Conservation (phyloP, 1,284 basidiomycete genomes). For the Papiliotrema terrestris region DNA sequence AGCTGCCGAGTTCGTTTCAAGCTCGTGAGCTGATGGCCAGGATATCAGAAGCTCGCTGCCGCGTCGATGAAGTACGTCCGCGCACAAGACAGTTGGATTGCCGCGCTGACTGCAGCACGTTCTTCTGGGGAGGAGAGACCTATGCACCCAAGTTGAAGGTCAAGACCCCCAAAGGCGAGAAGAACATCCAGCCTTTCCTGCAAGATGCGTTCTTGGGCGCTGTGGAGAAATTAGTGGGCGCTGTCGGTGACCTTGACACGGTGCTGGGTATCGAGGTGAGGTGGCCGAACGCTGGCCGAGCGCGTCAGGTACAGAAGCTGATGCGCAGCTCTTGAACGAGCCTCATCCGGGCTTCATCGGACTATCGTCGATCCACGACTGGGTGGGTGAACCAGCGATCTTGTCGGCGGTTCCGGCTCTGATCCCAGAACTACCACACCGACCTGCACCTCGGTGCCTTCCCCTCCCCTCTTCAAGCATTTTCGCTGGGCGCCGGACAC, state of each 20-base stretch:
- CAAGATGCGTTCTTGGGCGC: conserved; percentile 78
- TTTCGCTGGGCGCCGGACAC: conserved; percentile 76
- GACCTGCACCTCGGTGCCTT: conserved; percentile 83
- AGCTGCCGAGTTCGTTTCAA: conserved; percentile 7
- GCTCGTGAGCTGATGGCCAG: conserved; percentile 33
- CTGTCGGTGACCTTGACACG: conserved; percentile 68
- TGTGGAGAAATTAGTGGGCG: conserved; percentile 65
- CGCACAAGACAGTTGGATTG: not conserved
- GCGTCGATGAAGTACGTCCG: conserved; percentile 76
- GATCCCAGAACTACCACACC: conserved; percentile 70
- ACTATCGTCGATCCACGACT: conserved; percentile 73
- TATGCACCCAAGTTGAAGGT: conserved; percentile 73
- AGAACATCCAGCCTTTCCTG: conserved; percentile 72
- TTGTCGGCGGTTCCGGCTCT: too few relatives aligned
- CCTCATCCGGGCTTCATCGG: conserved; percentile 91
- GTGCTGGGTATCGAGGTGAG: conserved; percentile 85
- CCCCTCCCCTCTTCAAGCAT: conserved; percentile 77
- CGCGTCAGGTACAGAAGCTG: not conserved
- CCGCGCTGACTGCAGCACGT: conserved; percentile 52
- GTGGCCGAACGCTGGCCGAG: not conserved
- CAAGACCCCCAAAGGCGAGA: conserved; percentile 52
- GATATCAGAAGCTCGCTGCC: conserved; percentile 82
- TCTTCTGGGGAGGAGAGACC: conserved; percentile 84
- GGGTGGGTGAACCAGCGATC: too few relatives aligned
- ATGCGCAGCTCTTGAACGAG: conserved; percentile 70